Evolutionary conservation across 257 asterid species (phyloP), one percentile per base, ranked within the genome.

Genomic region (Voacanga thouarsii): DNA sequence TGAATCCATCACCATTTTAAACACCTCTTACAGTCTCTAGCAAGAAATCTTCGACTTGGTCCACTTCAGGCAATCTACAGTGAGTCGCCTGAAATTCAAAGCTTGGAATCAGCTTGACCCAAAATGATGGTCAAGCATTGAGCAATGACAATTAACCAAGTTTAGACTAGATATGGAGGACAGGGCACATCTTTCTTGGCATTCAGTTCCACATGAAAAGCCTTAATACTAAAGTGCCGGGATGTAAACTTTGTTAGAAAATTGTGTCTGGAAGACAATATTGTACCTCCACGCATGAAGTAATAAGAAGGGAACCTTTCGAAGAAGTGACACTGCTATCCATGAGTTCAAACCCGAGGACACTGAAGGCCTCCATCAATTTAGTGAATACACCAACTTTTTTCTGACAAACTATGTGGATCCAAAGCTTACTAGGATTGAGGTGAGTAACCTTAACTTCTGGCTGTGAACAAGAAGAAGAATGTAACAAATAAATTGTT

Each of bases 341-440:
- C 55, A 78, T 90, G 61, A 86, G 84, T 70, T 88, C 86, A 77
- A 89, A 85, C 68, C 94, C 97, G 18, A 94, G 85, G 56, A 66
- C 79, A 75, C 56, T 84, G 82, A 92, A 85, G 80, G 97, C 92
- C 81, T 94, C 97, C 82, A 92, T 86, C 61, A 94, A 28, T 81
- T 85, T 88, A 72, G 90, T 84, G 65, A 94, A 77, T 26, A 79
- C 85, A 5, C 94, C 90, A 78, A 75, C 86, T 82, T 79, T 85
- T 89, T 90, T 92, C 84, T 68, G 81, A 81, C 82, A 85, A 14
- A 90, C 80, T 7, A 94, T 83, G 82, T 84, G 90, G 49, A 92
- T 87, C 97, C 98, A 94, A 7, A 90, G 80, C 87, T 90, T 90
- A n/a, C 50, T 82, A 80, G 88, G 89, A 33, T 75, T 82, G 14